These are phyloP conservation scores for Nepenthes alata DNA, from an alignment of 179 eudicot genomes.

Conservation along the genomic window DNA sequence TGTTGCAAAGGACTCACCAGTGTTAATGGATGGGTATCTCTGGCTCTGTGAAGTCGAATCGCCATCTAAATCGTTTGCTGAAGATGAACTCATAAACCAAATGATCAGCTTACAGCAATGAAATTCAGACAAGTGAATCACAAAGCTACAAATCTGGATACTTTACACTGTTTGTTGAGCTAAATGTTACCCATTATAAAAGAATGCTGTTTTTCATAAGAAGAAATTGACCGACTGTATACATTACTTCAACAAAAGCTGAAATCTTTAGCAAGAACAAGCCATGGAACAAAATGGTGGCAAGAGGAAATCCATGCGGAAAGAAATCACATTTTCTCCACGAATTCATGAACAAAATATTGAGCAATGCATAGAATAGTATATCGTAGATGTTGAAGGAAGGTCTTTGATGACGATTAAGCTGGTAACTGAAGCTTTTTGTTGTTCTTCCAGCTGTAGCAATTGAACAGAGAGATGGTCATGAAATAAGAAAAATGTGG, in stretches of 20 bases:
- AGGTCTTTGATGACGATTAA: conserved; percentile 13
- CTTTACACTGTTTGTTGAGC: too few species aligned
- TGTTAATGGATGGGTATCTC: too few species aligned
- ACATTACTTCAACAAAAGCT: background rate
- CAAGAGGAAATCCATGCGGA: background rate
- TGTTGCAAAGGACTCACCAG: too few species aligned
- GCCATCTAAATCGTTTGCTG: too few species aligned
- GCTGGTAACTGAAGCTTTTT: conserved; percentile 75
- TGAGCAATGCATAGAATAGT: background rate
- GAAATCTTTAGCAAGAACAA: background rate
- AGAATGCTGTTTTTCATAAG: too few species aligned
- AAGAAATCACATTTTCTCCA: background rate
- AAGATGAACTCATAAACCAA: too few species aligned
- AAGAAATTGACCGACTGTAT: background rate
- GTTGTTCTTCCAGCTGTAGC: conserved; percentile 83
- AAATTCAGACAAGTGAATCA: too few species aligned
- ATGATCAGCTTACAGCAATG: too few species aligned
- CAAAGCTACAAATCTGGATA: too few species aligned
- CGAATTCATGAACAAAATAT: background rate
- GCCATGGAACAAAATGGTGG: background rate
- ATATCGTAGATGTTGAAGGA: background rate
- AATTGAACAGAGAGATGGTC: background rate
- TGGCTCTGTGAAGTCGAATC: too few species aligned
- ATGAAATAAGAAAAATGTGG: background rate
- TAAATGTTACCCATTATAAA: too few species aligned